Evolutionary conservation across 176 grass and related monocot species (phyloP).

Genomic region (Thinopyrum elongatum): DNA sequence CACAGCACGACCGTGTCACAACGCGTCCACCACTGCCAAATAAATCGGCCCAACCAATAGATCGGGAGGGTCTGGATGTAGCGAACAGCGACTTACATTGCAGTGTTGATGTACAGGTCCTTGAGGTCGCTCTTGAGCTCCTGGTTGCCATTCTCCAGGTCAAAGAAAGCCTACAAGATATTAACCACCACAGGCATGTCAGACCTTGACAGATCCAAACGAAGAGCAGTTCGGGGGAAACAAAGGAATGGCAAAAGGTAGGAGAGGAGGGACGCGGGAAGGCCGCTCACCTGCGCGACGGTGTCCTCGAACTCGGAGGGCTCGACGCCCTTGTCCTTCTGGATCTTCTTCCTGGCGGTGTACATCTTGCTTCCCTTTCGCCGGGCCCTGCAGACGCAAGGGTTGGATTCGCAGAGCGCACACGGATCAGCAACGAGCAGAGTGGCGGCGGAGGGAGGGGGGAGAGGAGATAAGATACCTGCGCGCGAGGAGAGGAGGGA

Average conservation of each 20-base stretch:
- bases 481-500: conserved; percentile 18
- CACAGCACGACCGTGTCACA: neutral
- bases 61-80: neutral
- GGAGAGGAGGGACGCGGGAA: neutral
- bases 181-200: neutral
- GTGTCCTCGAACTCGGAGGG: conserved; percentile 89
- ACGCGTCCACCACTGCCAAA: neutral
- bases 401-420: neutral
- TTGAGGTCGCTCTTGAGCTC: conserved; percentile 95
- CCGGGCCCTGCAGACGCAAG: conserved; percentile 15
- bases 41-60: neutral
- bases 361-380: conserved; percentile 68
- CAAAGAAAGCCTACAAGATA: conserved; percentile 71
- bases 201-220: neutral
- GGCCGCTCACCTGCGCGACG: conserved; percentile 69
- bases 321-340: conserved; percentile 94
- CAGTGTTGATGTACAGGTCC: conserved; percentile 89
- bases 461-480: conserved; percentile 25
- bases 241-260: neutral
- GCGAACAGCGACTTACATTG: conserved; percentile 33
- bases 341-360: conserved; percentile 95
- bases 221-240: no score
- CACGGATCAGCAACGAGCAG: conserved; percentile 6
- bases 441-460: neutral
- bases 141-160: conserved; percentile 85